phyloP scores from a whole-genome alignment of 2,329 filamentous ascomycete genomes.

The Elsinoe batatas region DNA sequence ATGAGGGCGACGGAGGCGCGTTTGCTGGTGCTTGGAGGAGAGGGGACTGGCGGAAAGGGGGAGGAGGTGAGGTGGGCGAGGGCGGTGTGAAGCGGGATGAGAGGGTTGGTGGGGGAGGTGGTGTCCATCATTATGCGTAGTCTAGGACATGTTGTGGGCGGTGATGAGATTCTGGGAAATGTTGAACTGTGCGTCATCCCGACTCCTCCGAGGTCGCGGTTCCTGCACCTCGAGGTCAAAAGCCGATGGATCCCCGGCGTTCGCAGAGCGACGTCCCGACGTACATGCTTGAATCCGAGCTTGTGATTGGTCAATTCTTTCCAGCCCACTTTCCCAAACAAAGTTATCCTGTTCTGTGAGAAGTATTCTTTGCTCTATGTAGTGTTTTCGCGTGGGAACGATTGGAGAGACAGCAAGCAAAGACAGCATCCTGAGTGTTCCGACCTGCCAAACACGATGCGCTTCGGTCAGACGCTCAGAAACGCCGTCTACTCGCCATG shows the following conservation, averaged over 20 bases:
- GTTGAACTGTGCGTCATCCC: background rate
- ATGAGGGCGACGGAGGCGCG: slow-evolving; percentile 58
- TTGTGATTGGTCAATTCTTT: slow-evolving; percentile 1
- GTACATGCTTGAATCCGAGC: background rate
- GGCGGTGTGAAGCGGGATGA: slow-evolving; percentile 32
- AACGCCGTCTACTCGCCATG: slow-evolving; percentile 74
- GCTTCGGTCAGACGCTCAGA: slow-evolving; percentile 82
- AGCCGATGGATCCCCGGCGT: background rate
- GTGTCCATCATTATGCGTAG: no score
- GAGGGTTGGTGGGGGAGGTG: slow-evolving; percentile 7
- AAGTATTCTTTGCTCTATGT: background rate
- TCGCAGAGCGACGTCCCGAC: slow-evolving; percentile 5
- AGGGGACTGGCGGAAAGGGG: slow-evolving; percentile 41
- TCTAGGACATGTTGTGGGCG: background rate
- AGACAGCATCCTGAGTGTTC: background rate
- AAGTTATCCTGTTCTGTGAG: background rate
- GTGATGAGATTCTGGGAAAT: background rate
- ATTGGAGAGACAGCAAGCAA: background rate
- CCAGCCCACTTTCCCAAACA: slow-evolving; percentile 6
- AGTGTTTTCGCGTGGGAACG: background rate
- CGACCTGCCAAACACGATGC: slow-evolving; percentile 48
- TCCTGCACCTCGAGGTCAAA: background rate
- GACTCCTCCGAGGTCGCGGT: background rate
- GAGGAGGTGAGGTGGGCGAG: slow-evolving; percentile 34
- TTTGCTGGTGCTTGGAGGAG: slow-evolving; percentile 43